Base-by-base conservation (phyloP, 345 rosid species). In the Salix suchowensis region DNA sequence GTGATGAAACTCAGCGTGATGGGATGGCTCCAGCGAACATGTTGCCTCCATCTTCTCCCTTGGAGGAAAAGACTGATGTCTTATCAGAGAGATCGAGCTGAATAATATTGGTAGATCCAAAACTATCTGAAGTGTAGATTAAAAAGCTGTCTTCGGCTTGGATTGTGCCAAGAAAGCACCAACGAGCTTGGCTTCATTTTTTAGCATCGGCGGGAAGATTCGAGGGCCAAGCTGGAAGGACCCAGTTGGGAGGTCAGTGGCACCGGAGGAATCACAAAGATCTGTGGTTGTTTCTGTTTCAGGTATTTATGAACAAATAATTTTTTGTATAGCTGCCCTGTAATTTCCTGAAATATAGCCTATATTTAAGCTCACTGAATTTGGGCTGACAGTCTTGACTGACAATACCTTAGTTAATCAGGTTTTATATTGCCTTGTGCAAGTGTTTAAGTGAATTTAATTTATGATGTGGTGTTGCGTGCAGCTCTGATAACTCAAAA, bases 161-260 rank as follows among this genome's bases (percentile, higher is more conserved):
- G 8, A 61, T n/a, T 26, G 24, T 66, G 11, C 21, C 71, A 4
- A 72, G 40, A 55, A 40, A 28, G 60, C 14, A 71, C 21, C 67
- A 7, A 24, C 21, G 42, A 46, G 46, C 74, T 32, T 66, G 28
- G 70, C 64, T 62, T 13, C 79, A 12, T 12, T 76, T 67, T 46
- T 46, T 4, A 46, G 18, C 18, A 46, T 46, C 50, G 23, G 15
- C 70, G 34, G 72, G 68, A 44, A 81, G 78, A 37, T 4, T 52
- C 30, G 81, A 67, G 42, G 54, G 32, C 65, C 61, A 36, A 52
- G 44, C 40, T 58, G 82, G 19, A 58, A 64, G 76, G 78, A 71
- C 15, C 30, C 16, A 30, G 50, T 30, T 6, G 30, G 30, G 42
- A 66, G 66, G 24, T 65, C 44, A 50, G 67, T 10, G 72, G 75